Conservation (phyloP, 2,329 filamentous ascomycete genomes). For the Zymoseptoria brevis region DNA sequence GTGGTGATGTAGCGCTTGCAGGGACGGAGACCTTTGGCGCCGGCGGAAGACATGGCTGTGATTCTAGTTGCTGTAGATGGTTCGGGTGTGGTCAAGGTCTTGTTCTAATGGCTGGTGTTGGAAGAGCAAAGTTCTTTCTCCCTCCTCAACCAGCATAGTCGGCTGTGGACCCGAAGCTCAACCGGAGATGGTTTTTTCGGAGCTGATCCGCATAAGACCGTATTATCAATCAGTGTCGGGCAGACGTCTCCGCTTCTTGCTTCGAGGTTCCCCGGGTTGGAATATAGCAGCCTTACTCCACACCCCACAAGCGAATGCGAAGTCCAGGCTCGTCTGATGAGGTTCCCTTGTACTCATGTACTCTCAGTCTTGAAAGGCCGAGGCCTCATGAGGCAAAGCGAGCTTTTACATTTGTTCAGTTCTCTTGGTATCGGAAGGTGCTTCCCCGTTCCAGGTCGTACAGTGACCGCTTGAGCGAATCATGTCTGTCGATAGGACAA, state of each 20-base stretch:
- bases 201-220: neutral
- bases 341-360: neutral
- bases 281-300: neutral
- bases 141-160: too few species aligned
- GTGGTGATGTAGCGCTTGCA: conserved; percentile 21
- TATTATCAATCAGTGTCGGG: neutral
- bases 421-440: neutral
- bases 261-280: neutral
- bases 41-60: conserved; percentile 6
- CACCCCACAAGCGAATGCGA: neutral
- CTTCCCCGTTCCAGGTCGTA: neutral
- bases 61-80: neutral
- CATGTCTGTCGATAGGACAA: neutral
- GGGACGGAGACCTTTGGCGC: conserved; percentile 7
- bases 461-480: neutral
- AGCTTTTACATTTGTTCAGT: neutral
- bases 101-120: neutral
- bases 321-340: neutral
- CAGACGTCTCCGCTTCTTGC: neutral
- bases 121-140: neutral
- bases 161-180: neutral
- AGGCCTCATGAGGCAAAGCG: neutral
- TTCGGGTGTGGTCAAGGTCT: neutral
- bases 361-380: neutral
- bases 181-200: neutral